Evolutionary conservation across 257 asterid genomes (phyloP).

Genomic region (Voacanga thouarsii): DNA sequence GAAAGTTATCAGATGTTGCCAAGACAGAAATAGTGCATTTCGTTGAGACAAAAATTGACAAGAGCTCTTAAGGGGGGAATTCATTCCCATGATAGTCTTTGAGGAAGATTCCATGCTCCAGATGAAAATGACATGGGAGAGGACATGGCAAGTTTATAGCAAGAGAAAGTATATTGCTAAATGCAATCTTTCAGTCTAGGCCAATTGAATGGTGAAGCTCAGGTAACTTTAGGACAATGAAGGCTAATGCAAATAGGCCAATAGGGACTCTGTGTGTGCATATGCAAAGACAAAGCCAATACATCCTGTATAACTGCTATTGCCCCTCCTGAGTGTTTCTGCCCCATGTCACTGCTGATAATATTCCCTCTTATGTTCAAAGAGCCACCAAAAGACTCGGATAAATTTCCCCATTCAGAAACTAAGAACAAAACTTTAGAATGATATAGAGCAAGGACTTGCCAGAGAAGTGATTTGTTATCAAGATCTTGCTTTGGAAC

Average conservation of each 20-base stretch:
- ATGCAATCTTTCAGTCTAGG: background rate
- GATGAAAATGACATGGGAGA: background rate
- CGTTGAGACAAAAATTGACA: background rate
- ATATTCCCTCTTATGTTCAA: background rate
- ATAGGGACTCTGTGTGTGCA: background rate
- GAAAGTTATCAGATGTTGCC: background rate
- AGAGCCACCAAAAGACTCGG: background rate
- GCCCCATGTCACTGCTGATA: background rate
- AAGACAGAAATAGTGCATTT: background rate
- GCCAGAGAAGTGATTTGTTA: slow-evolving; percentile 88
- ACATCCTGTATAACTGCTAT: background rate
- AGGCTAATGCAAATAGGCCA: background rate
- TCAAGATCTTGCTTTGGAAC: slow-evolving; percentile 98
- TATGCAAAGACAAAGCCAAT: background rate
- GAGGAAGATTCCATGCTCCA: background rate
- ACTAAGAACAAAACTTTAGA: slow-evolving; percentile 3
- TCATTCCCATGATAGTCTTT: background rate
- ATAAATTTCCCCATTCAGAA: background rate
- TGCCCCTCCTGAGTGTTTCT: background rate
- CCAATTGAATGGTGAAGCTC: background rate
- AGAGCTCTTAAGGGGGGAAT: background rate
- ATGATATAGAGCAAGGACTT: slow-evolving; percentile 32
- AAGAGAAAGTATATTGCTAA: background rate
- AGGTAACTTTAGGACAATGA: background rate
- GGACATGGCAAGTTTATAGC: background rate